Base-by-base conservation (phyloP, 495 filamentous ascomycete genomes). In the Neurospora discreta region DNA sequence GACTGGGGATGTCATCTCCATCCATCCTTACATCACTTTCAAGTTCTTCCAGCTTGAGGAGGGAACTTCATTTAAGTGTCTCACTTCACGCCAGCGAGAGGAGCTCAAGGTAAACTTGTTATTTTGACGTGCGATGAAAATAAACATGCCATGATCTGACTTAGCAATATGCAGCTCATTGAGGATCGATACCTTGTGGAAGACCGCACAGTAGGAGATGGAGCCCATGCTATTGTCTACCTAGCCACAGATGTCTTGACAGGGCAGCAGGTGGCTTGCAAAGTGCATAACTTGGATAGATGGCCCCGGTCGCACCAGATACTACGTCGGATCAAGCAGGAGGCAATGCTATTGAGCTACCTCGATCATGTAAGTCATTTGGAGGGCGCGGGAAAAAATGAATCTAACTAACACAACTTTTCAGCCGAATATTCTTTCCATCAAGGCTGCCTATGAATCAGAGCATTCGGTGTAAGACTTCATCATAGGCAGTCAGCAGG, bases 201-300 rank as follows among this genome's bases (percentile, higher is more conserved):
- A 1, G 75, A 82, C 60, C 83, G 87, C 38, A 80, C 90, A 41
- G 88, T 98, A 75, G 96, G 96, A 74, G 88, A 92, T 83, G 94
- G 94, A 52, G 90, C 89, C 3, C 93, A 92, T 80, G 92, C 92
- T 68, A 88, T 90, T 82, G 91, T 98, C 44, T 94, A 93, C 79
- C 85, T 95, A 72, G 93, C 93, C 60, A 87, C 84, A 43, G 91
- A 97, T 75, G 83, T 78, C 26, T 74, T 81, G 70, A 93, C 90
- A 26, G 86, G 87, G 41, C 82, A 89, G 71, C 87, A 90, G 75
- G 88, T 97, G 70, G 95, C 93, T 11, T 92, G 97, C 83, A 98
- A 98, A 79, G 76, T 86, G 5, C 77, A 85, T 70, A 75, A 82
- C 68, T 69, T 83, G 16, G 60, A 18, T 72, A 74, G 71, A 39